Base-by-base conservation (phyloP, 768 basidiomycete genomes). In the Termitomyces eurrhizus region DNA sequence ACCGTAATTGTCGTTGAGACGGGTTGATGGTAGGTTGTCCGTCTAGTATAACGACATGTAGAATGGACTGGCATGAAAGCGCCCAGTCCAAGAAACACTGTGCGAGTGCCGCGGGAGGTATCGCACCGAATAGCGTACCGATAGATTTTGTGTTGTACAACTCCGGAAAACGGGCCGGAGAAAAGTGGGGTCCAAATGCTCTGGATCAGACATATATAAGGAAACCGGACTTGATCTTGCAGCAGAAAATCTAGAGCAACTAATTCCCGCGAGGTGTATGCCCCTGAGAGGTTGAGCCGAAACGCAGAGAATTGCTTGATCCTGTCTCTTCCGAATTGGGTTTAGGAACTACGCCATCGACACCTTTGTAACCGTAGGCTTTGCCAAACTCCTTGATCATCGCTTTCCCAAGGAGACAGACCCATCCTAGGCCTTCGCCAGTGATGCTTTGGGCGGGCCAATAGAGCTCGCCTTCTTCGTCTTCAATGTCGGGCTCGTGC, bases 301-400 rank as follows among this genome's bases (percentile, higher is more conserved):
- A 62, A 44, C 68, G 64, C 44, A 64, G 61, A 35, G 35, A 35
- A 9, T 49, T 66, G 67, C 12, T 61, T 57, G 56, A 52, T 16
- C 64, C 61, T 53, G 62, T 60, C 24, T 69, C 66, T 59, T 70
- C 71, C 52, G 74, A 73, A 56, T 83, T 83, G 7, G 87, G 86
- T 67, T 88, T 88, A 14, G 83, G 86, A 37, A 92, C 83, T n/a
- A 87, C 84, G 18, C 89, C 89, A 21, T 85, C 82, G 18, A 89
- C 72, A 35, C 90, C 89, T 59, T 75, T 77, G 74, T 92, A 93
- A 12, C 87, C 88, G 72, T 87, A 85, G 37, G 84, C 80, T 67
- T 84, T 86, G 63, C 90, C 89, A 66, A 90, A 88, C 68, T 93
- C 91, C 66, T 82, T 85, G 68, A 93, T 84, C 91, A 93, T 93